A percentile compares a stretch with the other conserved stretches of the same genome.
These are phyloP conservation scores for Cyamopsis tetragonoloba DNA, from an alignment of 306 rosid genomes.

Conservation along the genomic window DNA sequence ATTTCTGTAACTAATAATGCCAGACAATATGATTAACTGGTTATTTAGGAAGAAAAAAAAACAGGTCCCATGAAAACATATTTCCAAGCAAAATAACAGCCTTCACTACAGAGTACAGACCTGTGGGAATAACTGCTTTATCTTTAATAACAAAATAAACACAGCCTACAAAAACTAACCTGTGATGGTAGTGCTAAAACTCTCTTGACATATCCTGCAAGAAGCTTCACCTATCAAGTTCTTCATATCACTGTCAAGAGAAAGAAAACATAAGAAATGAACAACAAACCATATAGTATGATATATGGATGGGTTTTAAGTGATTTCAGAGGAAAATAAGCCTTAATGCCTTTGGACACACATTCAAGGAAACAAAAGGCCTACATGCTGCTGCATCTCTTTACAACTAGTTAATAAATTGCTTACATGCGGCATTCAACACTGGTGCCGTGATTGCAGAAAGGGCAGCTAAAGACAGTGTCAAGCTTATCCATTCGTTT, in stretches of 20 bases:
- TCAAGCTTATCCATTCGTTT: slow-evolving; percentile 95
- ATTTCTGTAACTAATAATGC: neutral
- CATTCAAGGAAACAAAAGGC: neutral
- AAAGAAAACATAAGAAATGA: slow-evolving; percentile 24
- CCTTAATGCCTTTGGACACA: neutral
- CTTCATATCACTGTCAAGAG: slow-evolving; percentile 81
- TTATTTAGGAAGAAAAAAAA: too few relatives aligned
- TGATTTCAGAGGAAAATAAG: neutral
- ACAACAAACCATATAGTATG: neutral
- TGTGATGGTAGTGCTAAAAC: slow-evolving; percentile 84
- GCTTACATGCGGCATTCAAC: slow-evolving; percentile 91
- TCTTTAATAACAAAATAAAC: neutral
- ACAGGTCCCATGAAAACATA: too few relatives aligned
- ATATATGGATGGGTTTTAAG: neutral
- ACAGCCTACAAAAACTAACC: slow-evolving; percentile 39
- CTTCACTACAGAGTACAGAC: neutral
- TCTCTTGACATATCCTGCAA: slow-evolving; percentile 88
- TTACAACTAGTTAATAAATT: neutral
- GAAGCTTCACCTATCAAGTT: slow-evolving; percentile 90
- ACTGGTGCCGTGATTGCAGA: slow-evolving; percentile 93
- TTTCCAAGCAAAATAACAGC: too few relatives aligned
- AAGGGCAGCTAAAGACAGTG: slow-evolving; percentile 94
- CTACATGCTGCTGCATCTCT: neutral
- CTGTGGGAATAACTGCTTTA: neutral
- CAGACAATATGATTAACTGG: neutral